Base-by-base conservation (phyloP, 805 yeast species). In the Tanozyma kutaoensis region DNA sequence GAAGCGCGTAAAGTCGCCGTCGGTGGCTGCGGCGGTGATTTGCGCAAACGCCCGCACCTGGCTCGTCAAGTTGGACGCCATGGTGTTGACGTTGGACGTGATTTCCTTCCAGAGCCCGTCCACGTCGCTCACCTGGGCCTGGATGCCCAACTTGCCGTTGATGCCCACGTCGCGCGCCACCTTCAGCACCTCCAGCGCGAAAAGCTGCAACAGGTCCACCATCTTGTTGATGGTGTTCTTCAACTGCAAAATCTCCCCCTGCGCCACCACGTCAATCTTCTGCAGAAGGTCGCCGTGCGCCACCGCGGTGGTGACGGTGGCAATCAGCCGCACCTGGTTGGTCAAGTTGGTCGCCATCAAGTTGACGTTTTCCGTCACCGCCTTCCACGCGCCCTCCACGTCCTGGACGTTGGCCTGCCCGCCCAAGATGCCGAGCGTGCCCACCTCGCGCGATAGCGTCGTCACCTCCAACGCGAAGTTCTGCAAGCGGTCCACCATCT, bases 41-140 rank as follows among this genome's bases (percentile, higher is more conserved):
- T 82, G 93, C 21, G 93, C 93, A 58, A 82, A 82, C 0, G 93
- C 94, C 52, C 94, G 69, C 44, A 82, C 94, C 56, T 82, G 95
- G 2, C 93, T 76, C 0, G 95, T 82, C 48, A 82, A 67, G 48
- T 82, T 82, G n/a, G 88, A 74, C 28, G 95, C 94, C 95, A 82
- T 82, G 14, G 88, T 81, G 46, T 82, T 82, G 37, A 82, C 95
- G 52, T 82, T 82, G 12, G 91, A 79, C 15, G 93, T 82, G 43
- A 82, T 82, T 42, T 80, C 93, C 45, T 78, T 81, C 95, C 95
- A 82, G 33, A 81, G 55, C 2, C 95, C 95, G 50, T 81, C 93
- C 14, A 82, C 93, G 56, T 82, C 94, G 28, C 74, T 69, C 15
- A 82, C 93, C 46, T 82, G 91, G 6, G 94, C 93, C 46, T 81